These are phyloP conservation scores for Durotheca rogersii DNA, from an alignment of 495 filamentous ascomycete genomes.

Conservation along the genomic window DNA sequence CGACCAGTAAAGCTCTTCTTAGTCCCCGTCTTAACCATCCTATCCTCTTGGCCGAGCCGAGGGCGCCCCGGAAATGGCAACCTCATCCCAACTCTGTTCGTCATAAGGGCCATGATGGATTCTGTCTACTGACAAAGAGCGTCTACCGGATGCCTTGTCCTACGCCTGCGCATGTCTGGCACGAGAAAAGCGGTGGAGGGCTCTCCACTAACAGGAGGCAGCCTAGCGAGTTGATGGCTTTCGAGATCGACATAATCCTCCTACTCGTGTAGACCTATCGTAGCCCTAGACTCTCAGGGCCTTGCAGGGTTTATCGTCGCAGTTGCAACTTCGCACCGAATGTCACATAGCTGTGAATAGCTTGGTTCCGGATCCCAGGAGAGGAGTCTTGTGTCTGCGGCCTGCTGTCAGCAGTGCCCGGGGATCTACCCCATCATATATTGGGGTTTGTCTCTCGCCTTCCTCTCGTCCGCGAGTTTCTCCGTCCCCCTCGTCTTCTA, in stretches of 20 bases:
- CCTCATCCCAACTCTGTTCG: slow-evolving; percentile 14
- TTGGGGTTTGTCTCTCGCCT: slow-evolving; percentile 27
- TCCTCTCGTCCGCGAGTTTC: slow-evolving; percentile 4
- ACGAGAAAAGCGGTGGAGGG: slow-evolving; percentile 2
- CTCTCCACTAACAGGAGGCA: slow-evolving; percentile 16
- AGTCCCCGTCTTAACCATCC: slow-evolving; percentile 9
- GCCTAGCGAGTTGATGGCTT: slow-evolving; percentile 15
- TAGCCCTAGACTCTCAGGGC: slow-evolving; percentile 14
- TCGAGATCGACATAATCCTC: slow-evolving; percentile 26
- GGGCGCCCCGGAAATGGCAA: slow-evolving; percentile 15
- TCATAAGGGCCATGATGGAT: slow-evolving; percentile 22
- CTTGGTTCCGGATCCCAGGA: slow-evolving; percentile 30
- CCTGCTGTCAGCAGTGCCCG: slow-evolving; percentile 17
- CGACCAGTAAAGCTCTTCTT: slow-evolving; percentile 8
- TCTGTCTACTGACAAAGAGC: too few species aligned
- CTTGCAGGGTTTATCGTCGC: slow-evolving; percentile 7
- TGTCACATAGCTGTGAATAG: slow-evolving; percentile 21
- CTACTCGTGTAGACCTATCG: slow-evolving; percentile 18
- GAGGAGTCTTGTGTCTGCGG: slow-evolving; percentile 11
- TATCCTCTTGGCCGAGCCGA: slow-evolving; percentile 27
- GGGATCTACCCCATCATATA: slow-evolving; percentile 24
- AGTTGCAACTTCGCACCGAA: slow-evolving; percentile 1
- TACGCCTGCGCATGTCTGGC: slow-evolving; percentile 8
- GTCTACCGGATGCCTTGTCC: slow-evolving; percentile 12
- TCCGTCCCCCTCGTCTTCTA: slow-evolving; percentile 27